These are phyloP conservation scores for Neostapfia colusana DNA, from an alignment of 176 grass and related monocot species.

Conservation along the genomic window DNA sequence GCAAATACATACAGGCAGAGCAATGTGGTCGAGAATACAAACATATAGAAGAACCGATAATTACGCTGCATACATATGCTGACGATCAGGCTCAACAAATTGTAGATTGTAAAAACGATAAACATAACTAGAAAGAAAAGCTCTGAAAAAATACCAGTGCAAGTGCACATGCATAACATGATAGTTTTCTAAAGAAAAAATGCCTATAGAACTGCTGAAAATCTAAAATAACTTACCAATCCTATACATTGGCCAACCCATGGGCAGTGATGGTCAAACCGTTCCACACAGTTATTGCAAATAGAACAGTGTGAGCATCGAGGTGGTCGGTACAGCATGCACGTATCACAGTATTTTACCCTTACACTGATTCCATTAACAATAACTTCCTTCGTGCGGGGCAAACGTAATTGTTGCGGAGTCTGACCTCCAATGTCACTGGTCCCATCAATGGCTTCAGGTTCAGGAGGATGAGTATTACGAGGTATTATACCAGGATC, in stretches of 20 bases:
- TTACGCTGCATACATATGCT: slow-evolving; percentile 66
- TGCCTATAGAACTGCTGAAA: slow-evolving; percentile 3
- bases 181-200: not conserved
- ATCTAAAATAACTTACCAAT: slow-evolving; percentile 51
- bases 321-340: slow-evolving; percentile 86
- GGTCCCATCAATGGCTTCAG: slow-evolving; percentile 56
- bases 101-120: not conserved
- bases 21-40: slow-evolving; percentile 88
- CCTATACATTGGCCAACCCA: slow-evolving; percentile 98
- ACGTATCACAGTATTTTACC: slow-evolving; percentile 90
- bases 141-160: too few relatives aligned
- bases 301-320: slow-evolving; percentile 94
- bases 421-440: slow-evolving; percentile 53
- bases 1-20: slow-evolving; percentile 88
- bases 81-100: slow-evolving; percentile 32
- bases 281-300: slow-evolving; percentile 92
- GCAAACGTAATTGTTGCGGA: slow-evolving; percentile 71
- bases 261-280: slow-evolving; percentile 95
- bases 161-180: too few relatives aligned
- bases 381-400: slow-evolving; percentile 70
- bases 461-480: slow-evolving; percentile 74
- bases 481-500: slow-evolving; percentile 93
- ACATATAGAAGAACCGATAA: slow-evolving; percentile 98
- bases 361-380: slow-evolving; percentile 78
- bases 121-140: not conserved